A percentile compares a stretch with the other conserved stretches of the same genome.
phyloP scores from a whole-genome alignment of 2,329 filamentous ascomycete species.

The Aschersonia sp. region DNA sequence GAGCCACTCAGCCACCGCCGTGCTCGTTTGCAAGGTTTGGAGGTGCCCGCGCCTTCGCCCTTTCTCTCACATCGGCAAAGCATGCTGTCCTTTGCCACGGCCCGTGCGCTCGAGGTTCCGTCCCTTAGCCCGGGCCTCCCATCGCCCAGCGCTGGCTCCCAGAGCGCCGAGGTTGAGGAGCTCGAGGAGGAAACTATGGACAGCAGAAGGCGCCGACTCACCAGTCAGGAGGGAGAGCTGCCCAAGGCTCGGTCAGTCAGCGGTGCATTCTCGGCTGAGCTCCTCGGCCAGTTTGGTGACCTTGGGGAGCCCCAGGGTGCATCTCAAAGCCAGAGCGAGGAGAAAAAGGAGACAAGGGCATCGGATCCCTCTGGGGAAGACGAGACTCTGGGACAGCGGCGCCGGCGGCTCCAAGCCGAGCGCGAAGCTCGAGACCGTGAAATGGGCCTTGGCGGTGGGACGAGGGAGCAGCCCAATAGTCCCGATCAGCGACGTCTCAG shows the following conservation, averaged over 20 bases:
- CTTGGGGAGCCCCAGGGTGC: conserved; percentile 17
- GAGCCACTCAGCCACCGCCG: conserved; percentile 73
- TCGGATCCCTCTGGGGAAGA: conserved; percentile 42
- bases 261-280: conserved; percentile 51
- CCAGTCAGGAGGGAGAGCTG: conserved; percentile 36
- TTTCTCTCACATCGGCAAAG: conserved; percentile 26
- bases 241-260: conserved; percentile 45
- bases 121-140: not conserved
- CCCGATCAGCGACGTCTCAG: conserved; percentile 22
- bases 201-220: conserved; percentile 50
- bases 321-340: conserved; percentile 16
- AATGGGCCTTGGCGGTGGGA: conserved; percentile 24
- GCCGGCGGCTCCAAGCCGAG: conserved; percentile 57
- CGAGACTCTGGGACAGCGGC: conserved; percentile 67
- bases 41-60: conserved; percentile 23
- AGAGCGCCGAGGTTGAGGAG: conserved; percentile 39
- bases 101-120: conserved; percentile 1
- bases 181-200: conserved; percentile 51
- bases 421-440: conserved; percentile 47
- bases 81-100: conserved; percentile 25
- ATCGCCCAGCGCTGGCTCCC: conserved; percentile 9
- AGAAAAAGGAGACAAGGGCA: conserved; percentile 21
- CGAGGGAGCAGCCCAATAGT: conserved; percentile 6
- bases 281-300: conserved; percentile 50
- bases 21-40: conserved; percentile 55